phyloP scores from a whole-genome alignment of 495 filamentous ascomycete genomes.

The Xylaria sp. region DNA sequence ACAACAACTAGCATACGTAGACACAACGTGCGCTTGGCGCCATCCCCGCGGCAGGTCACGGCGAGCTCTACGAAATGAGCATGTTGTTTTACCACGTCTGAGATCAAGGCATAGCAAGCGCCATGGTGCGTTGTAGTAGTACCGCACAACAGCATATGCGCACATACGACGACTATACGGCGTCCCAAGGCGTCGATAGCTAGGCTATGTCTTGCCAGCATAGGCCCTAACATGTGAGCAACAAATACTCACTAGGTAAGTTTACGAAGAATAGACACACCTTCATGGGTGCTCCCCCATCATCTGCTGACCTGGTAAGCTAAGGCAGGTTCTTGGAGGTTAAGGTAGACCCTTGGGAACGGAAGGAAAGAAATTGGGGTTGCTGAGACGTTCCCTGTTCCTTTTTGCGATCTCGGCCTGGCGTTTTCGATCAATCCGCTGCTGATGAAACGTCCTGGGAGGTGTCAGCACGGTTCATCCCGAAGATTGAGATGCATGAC shows the following conservation, averaged over 20 bases:
- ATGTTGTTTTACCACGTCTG: not conserved
- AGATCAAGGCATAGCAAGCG: constrained; percentile 2
- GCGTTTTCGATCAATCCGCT: constrained; percentile 77
- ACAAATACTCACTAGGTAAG: not conserved
- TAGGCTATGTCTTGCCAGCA: not conserved
- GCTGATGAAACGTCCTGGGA: constrained; percentile 83
- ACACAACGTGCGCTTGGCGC: not conserved
- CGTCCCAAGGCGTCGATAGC: not conserved
- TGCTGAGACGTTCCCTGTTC: constrained; percentile 80
- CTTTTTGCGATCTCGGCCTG: constrained; percentile 81
- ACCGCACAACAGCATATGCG: not conserved
- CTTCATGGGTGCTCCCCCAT: not conserved
- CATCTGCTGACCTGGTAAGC: not conserved
- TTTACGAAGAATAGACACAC: constrained; percentile 1
- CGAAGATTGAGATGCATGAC: constrained; percentile 32
- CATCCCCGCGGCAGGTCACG: not conserved
- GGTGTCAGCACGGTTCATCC: constrained; percentile 31
- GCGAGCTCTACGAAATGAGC: constrained; percentile 3
- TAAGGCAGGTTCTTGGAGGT: constrained; percentile 26
- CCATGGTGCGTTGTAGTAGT: not conserved
- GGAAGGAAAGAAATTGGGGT: constrained; percentile 80
- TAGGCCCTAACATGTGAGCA: not conserved
- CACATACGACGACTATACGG: not conserved
- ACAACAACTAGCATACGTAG: not conserved
- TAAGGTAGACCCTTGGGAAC: constrained; percentile 75